phyloP scores from a whole-genome alignment of 495 filamentous ascomycete genomes.

The Penicillium coprophilum region DNA sequence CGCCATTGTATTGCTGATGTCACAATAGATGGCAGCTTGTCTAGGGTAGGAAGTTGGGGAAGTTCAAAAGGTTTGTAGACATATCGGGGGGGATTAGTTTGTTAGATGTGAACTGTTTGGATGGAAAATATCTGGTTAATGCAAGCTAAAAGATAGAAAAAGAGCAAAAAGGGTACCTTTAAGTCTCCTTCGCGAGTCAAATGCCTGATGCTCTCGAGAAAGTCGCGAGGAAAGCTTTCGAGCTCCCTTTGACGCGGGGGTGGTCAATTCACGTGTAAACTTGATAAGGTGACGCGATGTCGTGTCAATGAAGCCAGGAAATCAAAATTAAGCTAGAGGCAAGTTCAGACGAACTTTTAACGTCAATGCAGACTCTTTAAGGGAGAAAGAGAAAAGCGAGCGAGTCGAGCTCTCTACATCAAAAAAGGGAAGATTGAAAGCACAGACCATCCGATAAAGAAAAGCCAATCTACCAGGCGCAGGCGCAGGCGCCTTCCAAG shows the following conservation, averaged over 20 bases:
- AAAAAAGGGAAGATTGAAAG: background rate
- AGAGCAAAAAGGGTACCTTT: background rate
- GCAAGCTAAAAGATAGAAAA: background rate
- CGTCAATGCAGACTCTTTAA: background rate
- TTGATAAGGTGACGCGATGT: background rate
- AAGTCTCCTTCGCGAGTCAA: background rate
- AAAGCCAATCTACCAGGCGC: background rate
- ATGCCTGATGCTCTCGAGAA: background rate
- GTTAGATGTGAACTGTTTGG: background rate
- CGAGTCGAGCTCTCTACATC: background rate
- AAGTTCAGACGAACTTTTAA: background rate
- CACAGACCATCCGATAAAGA: conserved; percentile 1
- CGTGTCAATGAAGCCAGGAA: background rate
- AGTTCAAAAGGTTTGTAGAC: conserved; percentile 1
- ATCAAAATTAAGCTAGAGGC: background rate
- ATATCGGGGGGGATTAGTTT: background rate
- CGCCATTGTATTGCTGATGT: conserved; percentile 3
- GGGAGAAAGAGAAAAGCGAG: background rate
- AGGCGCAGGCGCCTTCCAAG: background rate
- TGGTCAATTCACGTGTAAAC: background rate
- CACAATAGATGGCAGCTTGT: background rate
- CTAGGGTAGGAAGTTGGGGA: conserved; percentile 2
- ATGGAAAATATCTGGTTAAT: background rate
- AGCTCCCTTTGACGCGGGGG: background rate
- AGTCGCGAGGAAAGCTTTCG: background rate